phyloP scores from a whole-genome alignment of 768 basidiomycete genomes.

The Suillus clintonianus region DNA sequence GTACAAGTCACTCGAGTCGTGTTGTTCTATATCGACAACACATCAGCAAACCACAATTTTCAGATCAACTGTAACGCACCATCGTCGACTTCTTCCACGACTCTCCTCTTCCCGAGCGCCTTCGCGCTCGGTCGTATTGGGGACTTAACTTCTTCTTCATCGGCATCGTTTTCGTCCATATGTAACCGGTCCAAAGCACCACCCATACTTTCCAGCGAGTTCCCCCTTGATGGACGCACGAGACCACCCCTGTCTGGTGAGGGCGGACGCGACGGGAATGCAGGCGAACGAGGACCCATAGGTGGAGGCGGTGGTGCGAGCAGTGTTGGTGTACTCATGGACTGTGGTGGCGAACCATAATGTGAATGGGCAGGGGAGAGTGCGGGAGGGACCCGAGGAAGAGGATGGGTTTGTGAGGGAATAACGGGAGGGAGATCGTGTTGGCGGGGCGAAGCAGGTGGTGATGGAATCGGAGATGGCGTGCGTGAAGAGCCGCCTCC shows the following conservation, averaged over 20 bases:
- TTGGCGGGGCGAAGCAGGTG: conserved; percentile 31
- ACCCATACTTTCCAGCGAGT: conserved; percentile 26
- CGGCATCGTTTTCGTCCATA: conserved; percentile 21
- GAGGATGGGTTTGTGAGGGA: conserved; percentile 35
- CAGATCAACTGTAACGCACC: conserved; percentile 37
- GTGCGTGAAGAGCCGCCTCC: conserved; percentile 30
- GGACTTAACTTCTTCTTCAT: conserved; percentile 34
- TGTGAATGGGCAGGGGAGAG: conserved; percentile 14
- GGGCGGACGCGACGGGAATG: conserved; percentile 63
- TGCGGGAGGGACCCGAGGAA: conserved; percentile 40
- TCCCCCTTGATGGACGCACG: conserved; percentile 17
- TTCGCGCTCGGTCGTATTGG: conserved; percentile 78
- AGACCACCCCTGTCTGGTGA: conserved; percentile 55
- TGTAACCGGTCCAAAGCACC: conserved; percentile 29
- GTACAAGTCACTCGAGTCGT: conserved; percentile 60
- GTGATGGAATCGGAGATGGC: conserved; percentile 31
- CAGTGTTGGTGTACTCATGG: conserved; percentile 29
- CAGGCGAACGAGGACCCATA: conserved; percentile 70
- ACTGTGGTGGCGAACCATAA: conserved; percentile 22
- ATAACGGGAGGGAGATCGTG: conserved; percentile 31
- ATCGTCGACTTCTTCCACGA: conserved; percentile 49
- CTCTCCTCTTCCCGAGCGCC: conserved; percentile 82
- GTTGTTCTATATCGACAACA: conserved; percentile 40
- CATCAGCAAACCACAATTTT: not conserved
- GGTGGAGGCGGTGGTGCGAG: conserved; percentile 71